Percentiles rank a stretch among this genome's conserved stretches.
phyloP scores from a whole-genome alignment of 495 filamentous ascomycete species.

The Podospora anserina region DNA sequence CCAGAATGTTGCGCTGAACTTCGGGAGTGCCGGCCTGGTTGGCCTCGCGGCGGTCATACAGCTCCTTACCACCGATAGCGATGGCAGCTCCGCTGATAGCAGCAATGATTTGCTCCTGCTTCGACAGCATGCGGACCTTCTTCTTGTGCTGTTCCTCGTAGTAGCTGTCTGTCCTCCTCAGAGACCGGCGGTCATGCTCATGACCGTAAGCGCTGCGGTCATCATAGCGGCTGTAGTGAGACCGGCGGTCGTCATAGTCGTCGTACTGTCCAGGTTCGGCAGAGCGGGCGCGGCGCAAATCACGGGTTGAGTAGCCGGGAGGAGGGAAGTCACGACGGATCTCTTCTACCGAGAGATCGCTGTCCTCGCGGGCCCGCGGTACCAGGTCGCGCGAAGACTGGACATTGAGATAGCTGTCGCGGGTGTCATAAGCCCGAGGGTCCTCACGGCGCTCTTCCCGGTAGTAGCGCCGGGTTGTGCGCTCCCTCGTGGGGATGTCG shows the following conservation, averaged over 20 bases:
- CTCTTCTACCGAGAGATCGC: constrained; percentile 64
- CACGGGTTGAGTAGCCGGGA: constrained; percentile 48
- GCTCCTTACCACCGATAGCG: constrained; percentile 54
- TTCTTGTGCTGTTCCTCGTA: constrained; percentile 49
- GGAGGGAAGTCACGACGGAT: constrained; percentile 66
- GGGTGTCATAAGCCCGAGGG: constrained; percentile 48
- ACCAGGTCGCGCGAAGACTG: constrained; percentile 49
- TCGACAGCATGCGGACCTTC: constrained; percentile 47
- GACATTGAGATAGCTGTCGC: constrained; percentile 48
- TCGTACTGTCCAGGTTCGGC: constrained; percentile 46
- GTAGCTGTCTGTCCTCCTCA: constrained; percentile 34
- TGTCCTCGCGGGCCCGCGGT: constrained; percentile 53
- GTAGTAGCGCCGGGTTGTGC: constrained; percentile 42
- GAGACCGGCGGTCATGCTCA: constrained; percentile 45
- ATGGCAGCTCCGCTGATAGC: constrained; percentile 51
- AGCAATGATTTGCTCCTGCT: constrained; percentile 59
- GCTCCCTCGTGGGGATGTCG: constrained; percentile 42
- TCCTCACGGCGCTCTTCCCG: constrained; percentile 47
- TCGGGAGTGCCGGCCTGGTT: constrained; percentile 39
- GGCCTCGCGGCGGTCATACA: constrained; percentile 54
- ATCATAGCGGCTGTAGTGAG: constrained; percentile 41
- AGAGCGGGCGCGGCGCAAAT: constrained; percentile 52
- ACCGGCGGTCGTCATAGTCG: constrained; percentile 42
- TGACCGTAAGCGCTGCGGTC: constrained; percentile 35
- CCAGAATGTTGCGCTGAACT: constrained; percentile 49